Base-by-base conservation (phyloP, 176 grass and related monocot genomes). In the Ampelocalamus luodianensis region DNA sequence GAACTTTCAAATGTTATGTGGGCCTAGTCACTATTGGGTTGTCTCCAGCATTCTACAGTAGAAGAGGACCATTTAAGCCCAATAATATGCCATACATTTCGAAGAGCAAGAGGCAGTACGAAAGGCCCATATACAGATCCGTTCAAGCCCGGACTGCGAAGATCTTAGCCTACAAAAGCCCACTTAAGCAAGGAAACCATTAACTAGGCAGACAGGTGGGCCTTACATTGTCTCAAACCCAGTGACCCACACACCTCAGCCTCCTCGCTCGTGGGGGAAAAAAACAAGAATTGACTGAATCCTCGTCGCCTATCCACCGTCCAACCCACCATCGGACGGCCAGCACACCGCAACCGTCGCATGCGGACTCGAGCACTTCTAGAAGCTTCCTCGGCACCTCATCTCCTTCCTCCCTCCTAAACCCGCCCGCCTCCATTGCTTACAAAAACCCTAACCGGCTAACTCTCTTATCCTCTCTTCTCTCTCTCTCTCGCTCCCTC, bases 381-480 rank as follows among this genome's bases (percentile, higher is more conserved):
- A 79, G 87, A 84, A 74, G 67, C 58, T 45, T 73, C 81, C 34
- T 18, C 14, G 0, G 15, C 29, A 38, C 68, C 68, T 79, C 81
- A 74, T 79, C 87, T 79, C 13, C 51, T 58, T 68, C 65, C 10
- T 26, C 36, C 46, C 48, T 46, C 78, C 64, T 11, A 39, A 79
- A n/a, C 74, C 39, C 81, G 37, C 59, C 46, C 58, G 37, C 45
- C 80, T 17, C 38, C 27, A 24, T n/a, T 11, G 68, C 37, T 14
- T 79, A 80, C 37, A 68, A 49, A 82, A 89, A 84, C 81, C 81
- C 82, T 89, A 85, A 32, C 32, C 32, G 32, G 32, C 32, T 34
- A 34, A 34, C 14, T 4, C 27, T 59, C 68, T 68, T 85, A 80
- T 85, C 82, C 68, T 74, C 45, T 77, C 17, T 29, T 34, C 32